Percentiles rank a stretch among this genome's conserved stretches.
phyloP scores from a whole-genome alignment of 768 basidiomycete species.

The Zangia roseola region DNA sequence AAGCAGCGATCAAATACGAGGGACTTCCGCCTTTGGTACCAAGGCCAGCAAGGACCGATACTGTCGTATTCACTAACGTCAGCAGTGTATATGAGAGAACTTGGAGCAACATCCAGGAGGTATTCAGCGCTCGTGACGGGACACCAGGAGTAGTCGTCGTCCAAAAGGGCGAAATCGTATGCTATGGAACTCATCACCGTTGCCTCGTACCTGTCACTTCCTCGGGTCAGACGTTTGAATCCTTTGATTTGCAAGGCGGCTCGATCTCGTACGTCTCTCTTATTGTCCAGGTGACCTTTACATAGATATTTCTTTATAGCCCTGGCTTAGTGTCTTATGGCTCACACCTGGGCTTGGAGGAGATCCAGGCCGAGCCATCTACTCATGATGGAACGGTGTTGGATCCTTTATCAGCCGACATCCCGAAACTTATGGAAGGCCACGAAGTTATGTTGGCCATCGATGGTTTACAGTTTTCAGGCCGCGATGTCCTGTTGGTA shows the following conservation, averaged over 20 bases:
- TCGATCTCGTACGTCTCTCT: conserved; percentile 25
- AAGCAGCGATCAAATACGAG: conserved; percentile 58
- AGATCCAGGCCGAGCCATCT: conserved; percentile 64
- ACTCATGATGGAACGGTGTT: conserved; percentile 66
- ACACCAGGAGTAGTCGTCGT: conserved; percentile 35
- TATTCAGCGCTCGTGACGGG: not conserved
- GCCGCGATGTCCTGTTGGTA: conserved; percentile 8
- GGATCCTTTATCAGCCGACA: conserved; percentile 49
- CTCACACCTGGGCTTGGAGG: conserved; percentile 64
- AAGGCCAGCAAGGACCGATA: conserved; percentile 26
- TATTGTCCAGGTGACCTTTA: too few relatives aligned
- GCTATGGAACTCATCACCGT: conserved; percentile 35
- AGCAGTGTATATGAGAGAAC: conserved; percentile 39
- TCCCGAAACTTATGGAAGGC: conserved; percentile 32
- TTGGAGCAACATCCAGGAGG: conserved; percentile 1
- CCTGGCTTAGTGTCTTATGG: conserved; percentile 76
- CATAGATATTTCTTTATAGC: conserved; percentile 13
- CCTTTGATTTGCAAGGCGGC: conserved; percentile 72
- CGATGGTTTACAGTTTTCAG: conserved; percentile 36
- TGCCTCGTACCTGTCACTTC: not conserved
- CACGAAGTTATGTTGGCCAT: conserved; percentile 33
- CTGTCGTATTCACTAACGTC: conserved; percentile 69
- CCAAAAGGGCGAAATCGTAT: conserved; percentile 52
- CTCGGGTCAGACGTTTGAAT: too few relatives aligned
- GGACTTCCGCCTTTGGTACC: conserved; percentile 73